These are phyloP conservation scores for Lasiodiplodia citricola DNA, from an alignment of 2,329 filamentous ascomycete species.

Conservation along the genomic window DNA sequence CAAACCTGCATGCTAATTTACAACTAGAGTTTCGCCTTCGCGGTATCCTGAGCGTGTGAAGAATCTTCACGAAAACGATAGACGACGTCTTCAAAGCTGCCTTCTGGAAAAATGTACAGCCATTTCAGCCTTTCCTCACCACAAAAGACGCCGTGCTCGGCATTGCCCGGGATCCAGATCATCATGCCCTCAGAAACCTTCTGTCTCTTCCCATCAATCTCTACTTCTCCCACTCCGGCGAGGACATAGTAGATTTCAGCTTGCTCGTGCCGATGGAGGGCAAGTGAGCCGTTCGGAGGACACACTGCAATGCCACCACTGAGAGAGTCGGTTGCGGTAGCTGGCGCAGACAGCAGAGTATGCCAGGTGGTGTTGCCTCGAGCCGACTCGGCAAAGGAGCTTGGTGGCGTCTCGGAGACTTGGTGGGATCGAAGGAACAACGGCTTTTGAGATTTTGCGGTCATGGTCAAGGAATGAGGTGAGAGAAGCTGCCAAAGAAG, in stretches of 20 bases:
- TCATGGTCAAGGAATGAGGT: too few species aligned
- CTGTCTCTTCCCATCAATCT: slow-evolving; percentile 44
- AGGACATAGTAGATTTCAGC: slow-evolving; percentile 53
- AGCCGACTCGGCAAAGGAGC: slow-evolving; percentile 26
- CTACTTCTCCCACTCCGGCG: slow-evolving; percentile 44
- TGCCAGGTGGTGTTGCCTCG: slow-evolving; percentile 45
- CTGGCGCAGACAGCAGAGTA: slow-evolving; percentile 45
- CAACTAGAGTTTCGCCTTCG: too few species aligned
- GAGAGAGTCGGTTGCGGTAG: slow-evolving; percentile 43
- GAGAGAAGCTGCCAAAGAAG: too few species aligned
- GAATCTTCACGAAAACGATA: slow-evolving; percentile 41
- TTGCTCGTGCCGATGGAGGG: slow-evolving; percentile 48
- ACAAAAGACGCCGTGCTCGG: slow-evolving; percentile 48
- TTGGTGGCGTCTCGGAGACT: background rate
- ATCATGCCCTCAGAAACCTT: slow-evolving; percentile 41
- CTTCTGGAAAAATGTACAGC: slow-evolving; percentile 50
- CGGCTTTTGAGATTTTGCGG: background rate
- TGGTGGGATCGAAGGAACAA: background rate
- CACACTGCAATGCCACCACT: slow-evolving; percentile 47
- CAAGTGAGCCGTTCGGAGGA: slow-evolving; percentile 42
- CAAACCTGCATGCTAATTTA: too few species aligned
- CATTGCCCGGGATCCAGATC: slow-evolving; percentile 51
- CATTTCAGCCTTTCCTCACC: slow-evolving; percentile 39
- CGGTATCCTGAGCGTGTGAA: background rate
- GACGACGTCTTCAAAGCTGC: slow-evolving; percentile 45